phyloP scores from a whole-genome alignment of 768 basidiomycete species.

The Rickenella mellea region DNA sequence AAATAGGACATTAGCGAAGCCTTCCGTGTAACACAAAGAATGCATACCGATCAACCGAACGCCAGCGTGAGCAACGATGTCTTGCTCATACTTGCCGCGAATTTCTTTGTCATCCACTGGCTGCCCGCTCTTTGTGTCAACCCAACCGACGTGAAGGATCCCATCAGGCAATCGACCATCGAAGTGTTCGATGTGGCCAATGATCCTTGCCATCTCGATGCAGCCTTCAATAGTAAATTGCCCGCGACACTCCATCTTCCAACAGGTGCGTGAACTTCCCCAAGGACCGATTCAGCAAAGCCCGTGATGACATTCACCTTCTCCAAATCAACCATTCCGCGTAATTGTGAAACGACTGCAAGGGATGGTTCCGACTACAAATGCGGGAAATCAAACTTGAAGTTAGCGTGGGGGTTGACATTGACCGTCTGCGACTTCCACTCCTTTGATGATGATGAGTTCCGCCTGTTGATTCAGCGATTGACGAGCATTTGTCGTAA shows the following conservation, averaged over 20 bases:
- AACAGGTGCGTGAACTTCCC: constrained; percentile 95
- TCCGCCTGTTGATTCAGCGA: constrained; percentile 81
- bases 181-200: constrained; percentile 98
- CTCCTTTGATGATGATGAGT: constrained; percentile 81
- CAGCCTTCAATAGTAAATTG: constrained; percentile 95
- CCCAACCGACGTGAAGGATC: constrained; percentile 94
- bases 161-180: constrained; percentile 93
- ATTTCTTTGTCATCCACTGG: constrained; percentile 98
- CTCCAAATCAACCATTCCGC: constrained; percentile 87
- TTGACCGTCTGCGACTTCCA: constrained; percentile 84
- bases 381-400: constrained; percentile 88
- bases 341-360: constrained; percentile 66
- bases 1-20: constrained; percentile 2
- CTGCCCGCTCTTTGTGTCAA: constrained; percentile 85
- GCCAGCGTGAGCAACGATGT: constrained; percentile 84
- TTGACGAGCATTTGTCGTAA: constrained; percentile 78
- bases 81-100: constrained; percentile 87
- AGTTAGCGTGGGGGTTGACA: constrained; percentile 94
- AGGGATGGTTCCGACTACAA: constrained; percentile 69
- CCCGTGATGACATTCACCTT: constrained; percentile 95
- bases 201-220: constrained; percentile 99
- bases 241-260: constrained; percentile 99
- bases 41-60: constrained; percentile 84
- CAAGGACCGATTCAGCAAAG: constrained; percentile 95
- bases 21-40: neutral